Evolutionary conservation across 108 stramenopile genomes (phyloP).

Genomic region (Nitzschia putrida): DNA sequence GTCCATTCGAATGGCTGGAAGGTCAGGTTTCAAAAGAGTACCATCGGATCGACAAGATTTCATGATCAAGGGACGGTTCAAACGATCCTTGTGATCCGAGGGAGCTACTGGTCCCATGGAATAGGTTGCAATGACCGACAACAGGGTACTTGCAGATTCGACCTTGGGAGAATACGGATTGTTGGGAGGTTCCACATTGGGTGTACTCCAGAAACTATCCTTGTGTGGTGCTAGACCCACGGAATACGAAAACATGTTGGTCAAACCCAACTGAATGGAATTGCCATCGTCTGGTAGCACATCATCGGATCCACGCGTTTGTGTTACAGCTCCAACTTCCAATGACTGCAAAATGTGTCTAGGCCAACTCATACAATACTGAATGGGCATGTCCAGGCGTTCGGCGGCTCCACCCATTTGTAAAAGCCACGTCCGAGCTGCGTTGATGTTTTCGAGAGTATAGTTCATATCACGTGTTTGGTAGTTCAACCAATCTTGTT

Average conservation of each 20-base stretch:
- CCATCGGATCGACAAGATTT: slow-evolving; percentile 21
- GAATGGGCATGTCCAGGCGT: slow-evolving; percentile 24
- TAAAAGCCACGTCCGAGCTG: slow-evolving; percentile 26
- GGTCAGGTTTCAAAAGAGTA: slow-evolving; percentile 22
- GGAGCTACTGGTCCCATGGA: slow-evolving; percentile 24
- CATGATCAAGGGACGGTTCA: slow-evolving; percentile 20
- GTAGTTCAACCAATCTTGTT: slow-evolving; percentile 57
- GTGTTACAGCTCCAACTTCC: slow-evolving; percentile 40
- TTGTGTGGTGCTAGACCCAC: slow-evolving; percentile 42
- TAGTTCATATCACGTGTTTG: slow-evolving; percentile 29
- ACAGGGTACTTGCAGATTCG: slow-evolving; percentile 6
- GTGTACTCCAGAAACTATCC: slow-evolving; percentile 38
- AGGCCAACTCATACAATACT: slow-evolving; percentile 52
- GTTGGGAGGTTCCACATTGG: slow-evolving; percentile 3
- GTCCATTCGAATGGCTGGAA: slow-evolving; percentile 22
- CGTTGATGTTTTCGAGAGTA: slow-evolving; percentile 11
- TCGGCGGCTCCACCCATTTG: slow-evolving; percentile 43
- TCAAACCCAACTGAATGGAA: slow-evolving; percentile 19
- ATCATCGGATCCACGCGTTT: slow-evolving; percentile 48
- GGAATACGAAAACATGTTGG: slow-evolving; percentile 33
- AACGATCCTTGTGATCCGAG: slow-evolving; percentile 16
- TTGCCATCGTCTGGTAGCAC: slow-evolving; percentile 26
- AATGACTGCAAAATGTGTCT: slow-evolving; percentile 38
- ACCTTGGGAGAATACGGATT: slow-evolving; percentile 14
- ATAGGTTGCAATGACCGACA: slow-evolving; percentile 23